phyloP scores from a whole-genome alignment of 2,329 filamentous ascomycete genomes.

The Claviceps pusilla region DNA sequence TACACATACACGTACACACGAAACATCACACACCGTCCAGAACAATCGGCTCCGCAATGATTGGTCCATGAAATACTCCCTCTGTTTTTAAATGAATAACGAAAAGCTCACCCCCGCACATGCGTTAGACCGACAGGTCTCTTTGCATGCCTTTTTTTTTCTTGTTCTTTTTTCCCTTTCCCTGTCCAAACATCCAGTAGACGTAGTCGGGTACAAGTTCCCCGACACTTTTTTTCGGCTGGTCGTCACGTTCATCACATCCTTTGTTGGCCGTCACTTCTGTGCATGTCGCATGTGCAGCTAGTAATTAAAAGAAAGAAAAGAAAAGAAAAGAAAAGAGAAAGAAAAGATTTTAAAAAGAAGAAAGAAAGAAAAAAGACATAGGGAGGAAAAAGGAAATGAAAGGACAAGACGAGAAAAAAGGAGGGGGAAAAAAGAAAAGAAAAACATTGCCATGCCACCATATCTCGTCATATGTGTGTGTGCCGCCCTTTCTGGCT shows the following conservation, averaged over 20 bases:
- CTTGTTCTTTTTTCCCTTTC: background rate
- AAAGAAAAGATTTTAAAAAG: too few species aligned
- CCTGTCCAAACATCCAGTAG: background rate
- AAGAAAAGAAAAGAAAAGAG: background rate
- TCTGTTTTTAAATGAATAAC: too few species aligned
- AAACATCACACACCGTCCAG: too few species aligned
- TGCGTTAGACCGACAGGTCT: background rate
- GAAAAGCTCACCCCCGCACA: background rate
- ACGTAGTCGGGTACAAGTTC: background rate
- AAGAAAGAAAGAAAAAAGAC: background rate
- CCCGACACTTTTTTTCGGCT: background rate
- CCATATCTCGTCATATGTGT: background rate
- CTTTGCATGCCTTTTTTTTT: background rate
- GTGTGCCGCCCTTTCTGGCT: background rate
- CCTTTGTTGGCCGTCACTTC: constrained; percentile 5
- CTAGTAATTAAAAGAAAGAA: constrained; percentile 1
- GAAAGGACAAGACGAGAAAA: background rate
- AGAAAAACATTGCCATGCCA: constrained; percentile 1
- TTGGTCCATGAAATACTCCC: background rate
- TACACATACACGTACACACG: too few species aligned
- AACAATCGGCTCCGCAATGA: background rate
- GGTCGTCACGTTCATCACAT: constrained; percentile 7
- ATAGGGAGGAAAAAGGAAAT: background rate
- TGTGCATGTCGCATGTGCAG: constrained; percentile 4
- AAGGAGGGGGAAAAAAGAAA: background rate